Base-by-base conservation (phyloP, 1,139 yeast species). In the Arxiozyma slooffiae region DNA sequence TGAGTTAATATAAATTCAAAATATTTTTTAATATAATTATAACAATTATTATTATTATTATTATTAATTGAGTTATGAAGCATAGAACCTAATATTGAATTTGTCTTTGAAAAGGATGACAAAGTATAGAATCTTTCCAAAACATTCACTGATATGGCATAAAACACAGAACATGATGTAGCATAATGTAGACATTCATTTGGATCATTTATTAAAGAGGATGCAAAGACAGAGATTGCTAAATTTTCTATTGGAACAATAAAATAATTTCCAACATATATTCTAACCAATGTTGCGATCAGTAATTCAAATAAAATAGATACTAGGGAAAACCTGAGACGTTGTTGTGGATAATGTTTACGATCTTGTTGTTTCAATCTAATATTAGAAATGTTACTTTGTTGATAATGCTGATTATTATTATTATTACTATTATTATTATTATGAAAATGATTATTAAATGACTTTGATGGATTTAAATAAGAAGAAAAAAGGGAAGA, bases 161-260 rank as follows among this genome's bases (percentile, higher is more conserved):
- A 62, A 18, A 61, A 47, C 6, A 61, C 57, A 9, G 66, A 60
- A 45, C 63, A 59, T 18, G 60, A 51, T 2, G 62, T 58, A 4
- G 68, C 67, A 46, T 56, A 57, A 42, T 57, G 57, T 23, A 63
- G 46, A 22, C 63, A 57, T 38, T 62, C 61, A n/a, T 50, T 53
- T 4, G 66, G 64, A 41, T 62, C 61, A 48, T 63, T 64, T 16
- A 63, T 60, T 55, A 63, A 52, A 17, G 62, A 61, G 0, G 67
- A 63, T 16, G 67, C 66, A 18, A 62, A 45, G 3, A 63, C 58
- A 6, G 67, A 56, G 37, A 62, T 53, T 7, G 67, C 61, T 41
- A 63, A 51, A 46, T 57, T 60, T 50, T 63, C 60, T 18, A 61
- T 53, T 6, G 64, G 65, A 4, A 50, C 49, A 14, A 55, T 48